Evolutionary conservation across 768 basidiomycete species (phyloP).

Genomic region (Myochromella boudieri): DNA sequence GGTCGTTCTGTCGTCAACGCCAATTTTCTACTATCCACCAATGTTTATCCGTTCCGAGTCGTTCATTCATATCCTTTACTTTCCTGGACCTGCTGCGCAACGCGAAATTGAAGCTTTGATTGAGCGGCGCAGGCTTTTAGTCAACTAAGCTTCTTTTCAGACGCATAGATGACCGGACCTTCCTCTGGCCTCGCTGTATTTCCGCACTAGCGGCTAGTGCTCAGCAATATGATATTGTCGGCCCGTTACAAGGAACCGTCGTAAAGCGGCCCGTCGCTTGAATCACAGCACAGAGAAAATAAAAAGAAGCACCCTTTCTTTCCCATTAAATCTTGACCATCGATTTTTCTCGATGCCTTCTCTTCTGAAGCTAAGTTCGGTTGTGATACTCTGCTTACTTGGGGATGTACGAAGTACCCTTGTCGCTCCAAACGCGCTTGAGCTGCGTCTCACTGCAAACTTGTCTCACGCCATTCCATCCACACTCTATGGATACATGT

Average conservation of each 20-base stretch:
- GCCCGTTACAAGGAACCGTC: not conserved
- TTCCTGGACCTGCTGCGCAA: no score
- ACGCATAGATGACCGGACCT: no score
- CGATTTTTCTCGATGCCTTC: not conserved
- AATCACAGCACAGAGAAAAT: no score
- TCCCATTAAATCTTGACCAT: not conserved
- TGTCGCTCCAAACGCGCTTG: slow-evolving; percentile 27
- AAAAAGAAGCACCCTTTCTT: not conserved
- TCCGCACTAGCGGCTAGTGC: no score
- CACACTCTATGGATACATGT: slow-evolving; percentile 35
- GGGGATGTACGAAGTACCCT: slow-evolving; percentile 12
- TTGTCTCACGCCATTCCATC: slow-evolving; percentile 28
- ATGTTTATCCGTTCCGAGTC: no score
- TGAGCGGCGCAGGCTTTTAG: no score
- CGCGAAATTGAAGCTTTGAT: no score
- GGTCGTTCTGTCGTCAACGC: no score
- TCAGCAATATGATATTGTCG: not conserved
- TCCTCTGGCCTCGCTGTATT: no score
- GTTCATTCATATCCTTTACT: no score
- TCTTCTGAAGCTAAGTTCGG: not conserved
- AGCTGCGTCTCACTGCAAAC: slow-evolving; percentile 26
- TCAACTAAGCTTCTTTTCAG: no score
- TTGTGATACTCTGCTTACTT: slow-evolving; percentile 5
- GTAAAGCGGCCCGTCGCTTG: not conserved
- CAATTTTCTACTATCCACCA: no score